These are phyloP conservation scores for Epichloe brachyelytri DNA, from an alignment of 2,329 filamentous ascomycete genomes.

Conservation along the genomic window DNA sequence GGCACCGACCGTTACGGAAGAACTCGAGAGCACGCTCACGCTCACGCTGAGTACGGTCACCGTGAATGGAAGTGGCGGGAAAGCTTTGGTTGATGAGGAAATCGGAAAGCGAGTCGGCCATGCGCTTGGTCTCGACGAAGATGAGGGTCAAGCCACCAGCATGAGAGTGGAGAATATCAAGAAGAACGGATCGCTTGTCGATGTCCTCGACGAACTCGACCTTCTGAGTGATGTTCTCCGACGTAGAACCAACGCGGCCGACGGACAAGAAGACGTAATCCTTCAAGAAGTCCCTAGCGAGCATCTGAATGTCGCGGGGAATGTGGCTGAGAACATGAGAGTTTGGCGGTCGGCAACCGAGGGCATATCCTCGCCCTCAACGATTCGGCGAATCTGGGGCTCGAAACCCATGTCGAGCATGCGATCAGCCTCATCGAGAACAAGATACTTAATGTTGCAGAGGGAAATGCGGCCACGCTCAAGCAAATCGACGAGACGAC, in stretches of 20 bases:
- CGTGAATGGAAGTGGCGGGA: conserved; percentile 96
- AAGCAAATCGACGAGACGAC: conserved; percentile 93
- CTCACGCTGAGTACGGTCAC: conserved; percentile 95
- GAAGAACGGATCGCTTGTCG: conserved; percentile 94
- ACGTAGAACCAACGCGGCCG: conserved; percentile 94
- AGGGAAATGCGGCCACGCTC: conserved; percentile 97
- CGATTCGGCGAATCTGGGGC: conserved; percentile 96
- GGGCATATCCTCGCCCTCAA: conserved; percentile 98
- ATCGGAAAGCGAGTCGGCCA: conserved; percentile 95
- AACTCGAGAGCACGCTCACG: conserved; percentile 95
- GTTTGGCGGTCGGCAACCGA: conserved; percentile 73
- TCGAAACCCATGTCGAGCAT: conserved; percentile 99
- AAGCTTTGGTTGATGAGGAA: conserved; percentile 98
- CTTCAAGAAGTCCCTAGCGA: conserved; percentile 95
- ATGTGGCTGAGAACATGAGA: conserved; percentile 99
- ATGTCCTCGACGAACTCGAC: conserved; percentile 93
- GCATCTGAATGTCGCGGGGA: conserved; percentile 98
- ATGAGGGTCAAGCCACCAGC: conserved; percentile 83
- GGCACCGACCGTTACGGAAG: conserved; percentile 92
- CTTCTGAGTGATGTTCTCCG: conserved; percentile 99
- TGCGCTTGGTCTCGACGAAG: conserved; percentile 99
- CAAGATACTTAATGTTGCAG: conserved; percentile 96
- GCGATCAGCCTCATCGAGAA: conserved; percentile 97
- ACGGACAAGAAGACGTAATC: conserved; percentile 99
- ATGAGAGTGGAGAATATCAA: conserved; percentile 95